These are phyloP conservation scores for Aspergillus saccharolyticus DNA, from an alignment of 495 filamentous ascomycete species.

Conservation along the genomic window DNA sequence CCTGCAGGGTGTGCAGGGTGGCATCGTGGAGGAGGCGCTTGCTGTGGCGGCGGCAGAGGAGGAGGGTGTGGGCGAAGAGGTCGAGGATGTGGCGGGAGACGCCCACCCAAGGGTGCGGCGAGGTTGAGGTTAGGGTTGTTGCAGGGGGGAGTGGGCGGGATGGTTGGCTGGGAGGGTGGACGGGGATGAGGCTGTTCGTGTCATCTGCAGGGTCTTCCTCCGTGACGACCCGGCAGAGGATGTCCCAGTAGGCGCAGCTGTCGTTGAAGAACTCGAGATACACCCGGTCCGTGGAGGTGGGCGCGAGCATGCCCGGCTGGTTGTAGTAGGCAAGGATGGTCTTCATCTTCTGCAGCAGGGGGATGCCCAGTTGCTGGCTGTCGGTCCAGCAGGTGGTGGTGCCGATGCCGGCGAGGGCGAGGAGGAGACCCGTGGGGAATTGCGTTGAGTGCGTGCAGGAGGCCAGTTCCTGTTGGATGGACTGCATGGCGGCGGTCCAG, in stretches of 20 bases:
- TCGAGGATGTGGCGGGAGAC: background rate
- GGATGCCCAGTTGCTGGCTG: slow-evolving; percentile 1
- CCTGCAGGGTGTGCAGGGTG: background rate
- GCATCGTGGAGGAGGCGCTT: background rate
- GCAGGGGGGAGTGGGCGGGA: no score
- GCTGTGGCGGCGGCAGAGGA: background rate
- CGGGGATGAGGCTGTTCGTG: background rate
- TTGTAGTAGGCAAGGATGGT: background rate
- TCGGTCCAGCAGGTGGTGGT: slow-evolving; percentile 2
- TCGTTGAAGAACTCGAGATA: slow-evolving; percentile 4
- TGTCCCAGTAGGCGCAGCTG: slow-evolving; percentile 1
- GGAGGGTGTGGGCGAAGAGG: background rate
- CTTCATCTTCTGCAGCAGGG: background rate
- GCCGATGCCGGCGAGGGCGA: background rate
- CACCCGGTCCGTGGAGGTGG: background rate
- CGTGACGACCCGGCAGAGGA: background rate
- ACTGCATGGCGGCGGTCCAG: background rate
- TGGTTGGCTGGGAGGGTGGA: background rate
- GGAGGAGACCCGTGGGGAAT: background rate
- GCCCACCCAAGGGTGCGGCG: background rate
- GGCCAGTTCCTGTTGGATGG: background rate
- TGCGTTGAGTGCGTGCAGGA: background rate
- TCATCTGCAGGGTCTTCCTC: background rate
- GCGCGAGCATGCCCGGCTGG: background rate
- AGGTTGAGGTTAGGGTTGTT: background rate